Percentiles rank a stretch among this genome's conserved stretches.
These are phyloP conservation scores for Gracilaria gracilis DNA, from an alignment of 23 red algal genomes.

Conservation along the genomic window DNA sequence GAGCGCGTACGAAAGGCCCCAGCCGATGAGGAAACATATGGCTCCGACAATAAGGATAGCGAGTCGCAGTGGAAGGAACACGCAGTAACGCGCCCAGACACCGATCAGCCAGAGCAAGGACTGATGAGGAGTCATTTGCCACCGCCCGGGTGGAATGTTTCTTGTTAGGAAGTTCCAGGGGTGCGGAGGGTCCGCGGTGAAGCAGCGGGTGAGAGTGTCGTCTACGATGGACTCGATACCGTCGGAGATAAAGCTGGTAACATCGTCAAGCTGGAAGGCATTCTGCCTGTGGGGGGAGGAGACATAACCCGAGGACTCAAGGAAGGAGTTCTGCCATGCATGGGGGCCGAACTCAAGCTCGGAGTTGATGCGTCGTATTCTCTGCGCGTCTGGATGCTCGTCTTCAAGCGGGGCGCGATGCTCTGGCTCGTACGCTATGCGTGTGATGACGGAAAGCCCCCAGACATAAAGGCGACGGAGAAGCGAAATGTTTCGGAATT, in stretches of 20 bases:
- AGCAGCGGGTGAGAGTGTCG: conserved; percentile 88
- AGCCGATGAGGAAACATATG: conserved; percentile 62
- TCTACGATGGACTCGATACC: conserved; percentile 82
- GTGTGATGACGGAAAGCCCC: conserved; percentile 61
- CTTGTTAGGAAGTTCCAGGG: conserved; percentile 96
- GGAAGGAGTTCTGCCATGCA: conserved; percentile 85
- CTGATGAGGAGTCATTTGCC: conserved; percentile 72
- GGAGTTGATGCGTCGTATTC: conserved; percentile 86
- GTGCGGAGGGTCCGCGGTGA: conserved; percentile 79
- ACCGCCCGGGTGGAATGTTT: conserved; percentile 63
- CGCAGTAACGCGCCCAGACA: conserved; percentile 88
- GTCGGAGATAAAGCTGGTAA: conserved; percentile 64
- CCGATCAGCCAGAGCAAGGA: conserved; percentile 78
- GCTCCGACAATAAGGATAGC: conserved; percentile 59
- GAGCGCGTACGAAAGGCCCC: conserved; percentile 44
- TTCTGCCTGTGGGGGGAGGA: conserved; percentile 47
- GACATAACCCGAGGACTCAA: conserved; percentile 46
- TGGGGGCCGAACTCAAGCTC: conserved; percentile 92
- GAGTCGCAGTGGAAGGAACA: conserved; percentile 85
- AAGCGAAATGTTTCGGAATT: conserved; percentile 74
- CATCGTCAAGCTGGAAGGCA: conserved; percentile 63
- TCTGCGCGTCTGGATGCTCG: conserved; percentile 28
- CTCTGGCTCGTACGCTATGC: conserved; percentile 68
- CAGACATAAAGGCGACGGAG: conserved; percentile 76
- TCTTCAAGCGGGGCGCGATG: conserved; percentile 43